Base-by-base conservation (phyloP, 176 grass and related monocot genomes). In the Hordeum marinum region DNA sequence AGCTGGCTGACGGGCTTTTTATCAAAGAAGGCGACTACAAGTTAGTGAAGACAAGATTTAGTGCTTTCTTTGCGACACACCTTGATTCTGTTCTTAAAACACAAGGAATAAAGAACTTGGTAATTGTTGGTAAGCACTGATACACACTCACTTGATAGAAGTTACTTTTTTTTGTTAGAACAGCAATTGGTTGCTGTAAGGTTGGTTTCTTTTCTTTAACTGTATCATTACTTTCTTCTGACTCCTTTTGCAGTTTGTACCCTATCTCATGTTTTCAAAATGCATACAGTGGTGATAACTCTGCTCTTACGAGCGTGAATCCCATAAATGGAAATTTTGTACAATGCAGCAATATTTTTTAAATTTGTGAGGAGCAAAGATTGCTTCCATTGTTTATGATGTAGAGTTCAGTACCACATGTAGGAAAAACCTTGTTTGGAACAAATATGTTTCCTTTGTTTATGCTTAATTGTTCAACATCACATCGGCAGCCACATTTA, bases 11-110 rank as follows among this genome's bases (percentile, higher is more conserved):
- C 36, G 96, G 91, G 40, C 96, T 98, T 80, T 62, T 78, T 37
- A 98, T 98, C 20, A 86, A 76, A 89, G 58, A 98, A 81, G 87
- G 91, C n/a, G 96, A 98, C 2, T 98, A 98, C 31, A 98, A 94
- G 74, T 90, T 98, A n/a, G 89, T 92, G 48, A 98, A 98, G 85
- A 98, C 96, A 62, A 94, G 96, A 35, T 98, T 98, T 37, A 98
- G 93, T 87, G 96, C 91, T 36, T 98, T 98, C 77, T 95, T 93
- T 70, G 91, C 90, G 1, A 98, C 96, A 2, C 80, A 85, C 71
- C 93, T 98, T 64, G 91, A 98, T 89, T 84, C 87, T 45, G 85
- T 98, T 89, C 87, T 99, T 27, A 90, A 92, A 80, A 80, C 87
- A 67, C 84, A 63, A 55, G 93, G 91, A 85, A 92, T 94, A 80